A percentile compares a stretch with the other conserved stretches of the same genome.
Conservation (phyloP, 176 grass and related monocot species). For the Triticum aestivum region DNA sequence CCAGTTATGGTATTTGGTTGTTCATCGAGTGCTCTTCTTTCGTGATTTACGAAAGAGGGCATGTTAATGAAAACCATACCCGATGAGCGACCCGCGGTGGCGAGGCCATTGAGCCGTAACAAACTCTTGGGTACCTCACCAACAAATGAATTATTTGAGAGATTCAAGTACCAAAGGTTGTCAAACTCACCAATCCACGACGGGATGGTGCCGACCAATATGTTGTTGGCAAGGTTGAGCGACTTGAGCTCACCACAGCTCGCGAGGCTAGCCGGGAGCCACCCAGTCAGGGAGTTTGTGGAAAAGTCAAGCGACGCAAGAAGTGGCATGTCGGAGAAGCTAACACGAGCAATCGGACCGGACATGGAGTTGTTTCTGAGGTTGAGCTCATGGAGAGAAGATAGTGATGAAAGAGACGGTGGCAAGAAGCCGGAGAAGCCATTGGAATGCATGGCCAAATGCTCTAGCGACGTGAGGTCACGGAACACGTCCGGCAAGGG, state of each 20-base stretch:
- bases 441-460: conserved; percentile 60
- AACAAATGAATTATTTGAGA: background rate
- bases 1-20: background rate
- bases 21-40: background rate
- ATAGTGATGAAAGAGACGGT: conserved; percentile 38
- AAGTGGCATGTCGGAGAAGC: background rate
- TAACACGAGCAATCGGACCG: background rate
- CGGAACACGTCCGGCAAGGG: conserved; percentile 60
- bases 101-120: background rate
- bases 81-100: background rate
- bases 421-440: conserved; percentile 50
- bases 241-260: background rate
- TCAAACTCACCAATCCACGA: conserved; percentile 9
- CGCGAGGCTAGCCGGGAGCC: background rate
- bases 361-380: background rate
- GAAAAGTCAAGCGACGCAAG: background rate
- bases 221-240: conserved; percentile 27
- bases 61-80: background rate
- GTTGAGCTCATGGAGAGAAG: background rate
- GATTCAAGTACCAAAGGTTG: background rate
- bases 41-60: background rate
- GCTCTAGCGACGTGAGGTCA: conserved; percentile 45
- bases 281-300: background rate
- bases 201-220: conserved; percentile 55
- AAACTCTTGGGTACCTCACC: background rate